phyloP scores from a whole-genome alignment of 805 yeast species.

The Starmera dryadoides region DNA sequence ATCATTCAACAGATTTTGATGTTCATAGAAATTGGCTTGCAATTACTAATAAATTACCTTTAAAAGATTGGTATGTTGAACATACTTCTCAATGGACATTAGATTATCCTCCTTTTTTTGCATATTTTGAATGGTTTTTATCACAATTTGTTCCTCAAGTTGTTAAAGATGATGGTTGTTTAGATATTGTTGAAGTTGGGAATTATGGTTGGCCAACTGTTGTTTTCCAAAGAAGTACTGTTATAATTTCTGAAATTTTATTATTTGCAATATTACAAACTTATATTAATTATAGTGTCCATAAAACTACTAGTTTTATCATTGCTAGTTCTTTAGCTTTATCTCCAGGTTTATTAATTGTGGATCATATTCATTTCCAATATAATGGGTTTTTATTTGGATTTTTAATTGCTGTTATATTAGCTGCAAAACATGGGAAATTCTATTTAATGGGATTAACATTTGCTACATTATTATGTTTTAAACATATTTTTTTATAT shows the following conservation, averaged over 20 bases:
- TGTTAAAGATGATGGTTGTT: constrained; percentile 69
- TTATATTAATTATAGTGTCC: constrained; percentile 46
- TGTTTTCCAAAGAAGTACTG: constrained; percentile 76
- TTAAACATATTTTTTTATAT: constrained; percentile 89
- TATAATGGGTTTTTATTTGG: constrained; percentile 94
- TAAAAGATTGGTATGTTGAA: constrained; percentile 79
- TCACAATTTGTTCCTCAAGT: constrained; percentile 60
- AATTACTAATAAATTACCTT: constrained; percentile 69
- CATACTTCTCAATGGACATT: constrained; percentile 82
- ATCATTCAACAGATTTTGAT: constrained; percentile 93
- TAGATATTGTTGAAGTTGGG: constrained; percentile 61
- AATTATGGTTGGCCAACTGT: constrained; percentile 72
- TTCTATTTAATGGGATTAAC: constrained; percentile 56
- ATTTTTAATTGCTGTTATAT: constrained; percentile 63
- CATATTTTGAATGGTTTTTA: constrained; percentile 84
- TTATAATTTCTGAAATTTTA: constrained; percentile 67
- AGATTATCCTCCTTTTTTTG: constrained; percentile 97
- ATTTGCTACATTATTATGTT: constrained; percentile 76
- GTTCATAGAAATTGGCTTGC: constrained; percentile 98
- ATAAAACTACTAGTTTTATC: constrained; percentile 47
- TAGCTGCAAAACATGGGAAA: constrained; percentile 54
- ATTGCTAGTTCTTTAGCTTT: constrained; percentile 75
- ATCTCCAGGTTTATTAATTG: constrained; percentile 83
- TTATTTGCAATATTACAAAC: constrained; percentile 66
- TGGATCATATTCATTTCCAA: constrained; percentile 96